Evolutionary conservation across 192 early-diverging fungal genomes (phyloP).

Genomic region (Haplosporangium gracile): DNA sequence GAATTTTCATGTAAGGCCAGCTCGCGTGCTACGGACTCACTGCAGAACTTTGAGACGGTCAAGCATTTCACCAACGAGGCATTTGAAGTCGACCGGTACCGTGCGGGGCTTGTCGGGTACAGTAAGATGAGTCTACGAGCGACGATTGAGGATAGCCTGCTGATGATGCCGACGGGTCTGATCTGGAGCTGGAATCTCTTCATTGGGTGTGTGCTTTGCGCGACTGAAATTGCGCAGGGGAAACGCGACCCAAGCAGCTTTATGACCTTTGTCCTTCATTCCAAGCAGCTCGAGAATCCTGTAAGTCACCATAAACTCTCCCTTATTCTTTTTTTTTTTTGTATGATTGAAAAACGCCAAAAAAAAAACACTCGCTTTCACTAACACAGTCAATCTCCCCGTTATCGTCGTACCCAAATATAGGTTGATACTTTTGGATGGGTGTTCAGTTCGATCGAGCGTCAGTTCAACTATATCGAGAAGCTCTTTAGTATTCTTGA

Average conservation of each 20-base stretch:
- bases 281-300: conserved; percentile 83
- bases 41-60: conserved; percentile 92
- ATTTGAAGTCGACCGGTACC: conserved; percentile 78
- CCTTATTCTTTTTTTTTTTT: conserved; percentile 68
- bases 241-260: conserved; percentile 82
- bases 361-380: neutral
- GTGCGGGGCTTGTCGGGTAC: neutral
- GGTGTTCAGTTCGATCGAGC: neutral
- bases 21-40: conserved; percentile 70
- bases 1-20: neutral
- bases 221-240: conserved; percentile 74
- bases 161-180: conserved; percentile 75
- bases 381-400: neutral
- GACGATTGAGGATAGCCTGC: conserved; percentile 60
- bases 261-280: conserved; percentile 81
- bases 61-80: conserved; percentile 89
- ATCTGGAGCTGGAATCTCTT: conserved; percentile 79
- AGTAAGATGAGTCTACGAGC: conserved; percentile 63
- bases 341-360: neutral
- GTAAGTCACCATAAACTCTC: conserved; percentile 60
- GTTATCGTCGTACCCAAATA: neutral
- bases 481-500: conserved; percentile 69
- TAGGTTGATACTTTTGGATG: conserved; percentile 19
- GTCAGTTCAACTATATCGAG: conserved; percentile 81
- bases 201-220: conserved; percentile 76